Evolutionary conservation across 306 rosid genomes (phyloP).

Genomic region (Quercus bicolor): DNA sequence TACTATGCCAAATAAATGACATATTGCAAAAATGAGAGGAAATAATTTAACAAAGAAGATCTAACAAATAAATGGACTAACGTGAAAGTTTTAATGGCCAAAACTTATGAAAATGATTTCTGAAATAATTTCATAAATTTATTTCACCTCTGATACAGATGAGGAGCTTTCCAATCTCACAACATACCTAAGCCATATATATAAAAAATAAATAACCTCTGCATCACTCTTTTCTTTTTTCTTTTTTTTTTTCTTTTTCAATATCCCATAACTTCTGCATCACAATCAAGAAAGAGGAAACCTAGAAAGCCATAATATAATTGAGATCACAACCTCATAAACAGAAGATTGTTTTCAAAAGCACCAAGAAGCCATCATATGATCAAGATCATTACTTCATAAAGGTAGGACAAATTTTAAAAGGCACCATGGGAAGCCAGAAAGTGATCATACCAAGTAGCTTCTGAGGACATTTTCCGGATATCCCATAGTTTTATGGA

Average conservation of each 20-base stretch:
- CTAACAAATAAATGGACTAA: background rate
- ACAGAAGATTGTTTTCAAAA: background rate
- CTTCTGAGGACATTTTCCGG: slow-evolving; percentile 66
- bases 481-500: slow-evolving; percentile 93
- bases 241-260: background rate
- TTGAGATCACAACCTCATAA: background rate
- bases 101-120: background rate
- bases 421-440: background rate
- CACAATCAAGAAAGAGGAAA: background rate
- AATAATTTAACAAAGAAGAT: background rate
- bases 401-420: background rate
- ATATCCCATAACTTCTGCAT: background rate
- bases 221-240: background rate
- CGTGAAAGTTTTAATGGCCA: background rate
- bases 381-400: background rate
- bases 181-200: background rate
- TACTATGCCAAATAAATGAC: too few relatives aligned
- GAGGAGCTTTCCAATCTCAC: background rate
- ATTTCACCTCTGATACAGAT: background rate
- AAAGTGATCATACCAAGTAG: slow-evolving; percentile 41
- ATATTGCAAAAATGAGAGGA: background rate
- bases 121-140: background rate
- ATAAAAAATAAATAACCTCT: background rate
- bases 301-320: background rate
- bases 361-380: background rate